Base-by-base conservation (phyloP, 805 yeast species). In the Sugiyamaella lignohabitans region DNA sequence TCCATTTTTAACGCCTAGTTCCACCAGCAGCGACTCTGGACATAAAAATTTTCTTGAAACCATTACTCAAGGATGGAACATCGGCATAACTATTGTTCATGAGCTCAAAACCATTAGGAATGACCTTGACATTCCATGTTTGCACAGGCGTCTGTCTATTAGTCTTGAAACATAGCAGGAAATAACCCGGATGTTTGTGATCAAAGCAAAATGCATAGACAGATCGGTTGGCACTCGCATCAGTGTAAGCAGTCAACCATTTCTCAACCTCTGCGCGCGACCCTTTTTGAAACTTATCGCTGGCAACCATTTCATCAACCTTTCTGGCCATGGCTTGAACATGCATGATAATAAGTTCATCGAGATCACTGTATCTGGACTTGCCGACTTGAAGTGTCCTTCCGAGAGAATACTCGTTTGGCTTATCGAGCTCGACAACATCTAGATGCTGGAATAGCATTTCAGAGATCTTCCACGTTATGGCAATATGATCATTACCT, bases 381-480 rank as follows among this genome's bases (percentile, higher is more conserved):
- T 73, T 73, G 32, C 87, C 97, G 38, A 91, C 88, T 45, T 72
- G 72, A 42, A 82, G 64, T 2, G 69, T 65, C 46, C 73, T 72
- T 42, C 87, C 87, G 37, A 83, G 60, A 0, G 79, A 74, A 48
- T 69, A 69, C 29, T 84, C 87, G 51, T 77, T 79, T 44, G 76
- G 82, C 59, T 80, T 79, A 40, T 75, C 80, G 40, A 75, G 74
- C 65, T 93, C 98, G 52, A 80, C 71, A 40, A 93, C 84, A 56
- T 88, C 93, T 53, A 93, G 70, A 63, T 93, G 98, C 63, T 93
- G 98, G 68, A 84, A 93, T 52, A 91, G 68, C 62, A 82, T 84
- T 61, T 86, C 91, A 50, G 86, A 93, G 40, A 93, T 89, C 63
- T 93, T 93, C 97, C 98, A 93, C 0, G 99, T 91, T 37, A 91